These are phyloP conservation scores for Notholithocarpus densiflorus DNA, from an alignment of 306 rosid genomes.

Conservation along the genomic window DNA sequence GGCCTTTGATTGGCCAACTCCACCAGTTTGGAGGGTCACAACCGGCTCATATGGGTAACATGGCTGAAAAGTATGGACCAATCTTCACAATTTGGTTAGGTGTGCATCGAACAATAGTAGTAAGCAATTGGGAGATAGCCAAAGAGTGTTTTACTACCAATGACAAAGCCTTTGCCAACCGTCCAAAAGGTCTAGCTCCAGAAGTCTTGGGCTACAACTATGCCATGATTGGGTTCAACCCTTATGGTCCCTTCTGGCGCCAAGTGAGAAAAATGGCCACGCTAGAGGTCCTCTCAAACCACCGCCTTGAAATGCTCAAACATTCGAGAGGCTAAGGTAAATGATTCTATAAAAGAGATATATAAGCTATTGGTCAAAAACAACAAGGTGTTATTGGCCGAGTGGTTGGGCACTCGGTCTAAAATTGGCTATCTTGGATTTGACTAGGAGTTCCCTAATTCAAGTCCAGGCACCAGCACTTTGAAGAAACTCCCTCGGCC, in stretches of 20 bases:
- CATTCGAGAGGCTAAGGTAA: slow-evolving; percentile 16
- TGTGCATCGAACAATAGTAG: too few relatives aligned
- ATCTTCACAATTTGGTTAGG: too few relatives aligned
- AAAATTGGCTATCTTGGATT: too few relatives aligned
- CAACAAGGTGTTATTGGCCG: background rate
- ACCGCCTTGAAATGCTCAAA: background rate
- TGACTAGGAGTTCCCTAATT: too few relatives aligned
- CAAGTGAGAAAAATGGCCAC: too few relatives aligned
- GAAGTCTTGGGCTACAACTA: background rate
- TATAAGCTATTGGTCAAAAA: background rate
- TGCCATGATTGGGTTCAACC: background rate
- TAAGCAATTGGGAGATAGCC: background rate
- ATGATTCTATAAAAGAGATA: slow-evolving; percentile 8
- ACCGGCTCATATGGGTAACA: slow-evolving; percentile 20
- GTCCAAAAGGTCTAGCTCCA: background rate
- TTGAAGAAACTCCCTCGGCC: too few relatives aligned
- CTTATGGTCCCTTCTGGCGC: too few relatives aligned
- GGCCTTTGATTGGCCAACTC: too few relatives aligned
- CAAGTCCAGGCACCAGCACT: too few relatives aligned
- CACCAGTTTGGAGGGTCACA: background rate
- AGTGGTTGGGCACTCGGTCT: too few relatives aligned
- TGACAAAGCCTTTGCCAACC: slow-evolving; percentile 1
- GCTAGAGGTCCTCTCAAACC: too few relatives aligned
- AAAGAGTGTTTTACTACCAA: background rate
- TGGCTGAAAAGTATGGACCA: background rate